A percentile compares a stretch with the other conserved stretches of the same genome.
These are phyloP conservation scores for Ganoderma boninense DNA, from an alignment of 1,284 basidiomycete genomes.

Conservation along the genomic window DNA sequence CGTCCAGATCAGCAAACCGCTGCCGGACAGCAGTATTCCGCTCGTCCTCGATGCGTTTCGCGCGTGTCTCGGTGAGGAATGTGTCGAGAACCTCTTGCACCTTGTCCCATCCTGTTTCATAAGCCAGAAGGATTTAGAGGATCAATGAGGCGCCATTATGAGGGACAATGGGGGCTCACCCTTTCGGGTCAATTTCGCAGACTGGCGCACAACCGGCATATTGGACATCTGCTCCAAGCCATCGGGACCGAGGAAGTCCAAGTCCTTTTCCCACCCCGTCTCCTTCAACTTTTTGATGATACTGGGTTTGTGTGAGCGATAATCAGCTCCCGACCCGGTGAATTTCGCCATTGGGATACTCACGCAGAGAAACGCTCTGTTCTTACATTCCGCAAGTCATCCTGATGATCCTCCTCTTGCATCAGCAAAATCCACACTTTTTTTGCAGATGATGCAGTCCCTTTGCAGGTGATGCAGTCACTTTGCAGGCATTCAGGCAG, in stretches of 20 bases:
- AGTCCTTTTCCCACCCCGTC: conserved; percentile 11
- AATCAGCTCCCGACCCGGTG: background rate
- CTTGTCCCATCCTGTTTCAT: conserved; percentile 4
- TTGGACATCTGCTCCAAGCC: conserved; percentile 9
- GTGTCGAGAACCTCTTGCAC: background rate
- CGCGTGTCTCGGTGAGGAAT: conserved; percentile 1
- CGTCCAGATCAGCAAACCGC: conserved; percentile 15
- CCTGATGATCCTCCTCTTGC: background rate
- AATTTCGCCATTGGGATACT: background rate
- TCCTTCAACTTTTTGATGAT: conserved; percentile 6
- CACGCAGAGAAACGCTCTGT: background rate
- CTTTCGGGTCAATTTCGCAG: conserved; percentile 9
- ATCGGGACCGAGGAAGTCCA: conserved; percentile 7
- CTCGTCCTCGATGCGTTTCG: conserved; percentile 3
- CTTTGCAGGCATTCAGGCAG: too few species aligned
- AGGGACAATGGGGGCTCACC: background rate
- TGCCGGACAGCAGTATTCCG: background rate
- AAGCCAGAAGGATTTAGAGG: background rate
- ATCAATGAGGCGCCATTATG: too few species aligned
- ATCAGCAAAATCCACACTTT: too few species aligned
- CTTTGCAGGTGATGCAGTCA: too few species aligned
- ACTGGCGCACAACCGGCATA: conserved; percentile 10
- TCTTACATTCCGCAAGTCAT: background rate
- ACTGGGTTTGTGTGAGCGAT: background rate
- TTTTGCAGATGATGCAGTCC: too few species aligned